Evolutionary conservation across 768 basidiomycete genomes (phyloP), one percentile per base, ranked within the genome.

Genomic region (Nevesoporus exiguus): DNA sequence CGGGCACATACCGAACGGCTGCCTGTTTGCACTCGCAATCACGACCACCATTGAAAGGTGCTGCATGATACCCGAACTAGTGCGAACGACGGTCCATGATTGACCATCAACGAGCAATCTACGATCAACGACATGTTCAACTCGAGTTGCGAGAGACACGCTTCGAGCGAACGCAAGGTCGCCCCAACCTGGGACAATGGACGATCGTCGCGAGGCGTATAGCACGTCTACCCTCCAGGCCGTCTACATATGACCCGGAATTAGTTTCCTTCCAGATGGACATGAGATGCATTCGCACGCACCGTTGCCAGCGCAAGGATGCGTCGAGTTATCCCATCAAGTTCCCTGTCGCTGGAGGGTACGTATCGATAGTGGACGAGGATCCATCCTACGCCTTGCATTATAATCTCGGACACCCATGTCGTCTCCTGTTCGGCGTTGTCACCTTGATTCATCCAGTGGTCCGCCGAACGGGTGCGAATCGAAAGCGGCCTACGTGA

Each of bases 1-100:
- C 17, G 15, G 30, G 9, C 22, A 48, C 61, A 0, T 45, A 65
- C 64, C 64, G 31, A 63, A 65, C 25, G 31, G 41, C 10, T 7
- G 24, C n/a, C 41, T 51, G 13, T 3, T 42, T 1, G 33, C 8
- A 24, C 44, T 29, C 3, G 49, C 46, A 9, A 54, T 31, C 31
- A 40, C 21, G 15, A 63, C 22, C 43, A 66, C 47, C 13, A 55
- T 24, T 3, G 51, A 51, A 25, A 36, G 34, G 22, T 40, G 30
- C 2, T 8, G 33, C 19, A 7, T 15, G 1, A 33, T n/a, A 7
- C 56, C 51, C 7, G n/a, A 8, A 33, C 39, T 15, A 3, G 34
- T 27, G 19, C 30, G 50, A 24, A 66, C 39, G 25, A 60, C 27
- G 9, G 49, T 15, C 22, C 37, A 17, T 0, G 24, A 48, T 7